Conservation (phyloP, 2,329 filamentous ascomycete genomes). For the Zasmidium citrigriseum region DNA sequence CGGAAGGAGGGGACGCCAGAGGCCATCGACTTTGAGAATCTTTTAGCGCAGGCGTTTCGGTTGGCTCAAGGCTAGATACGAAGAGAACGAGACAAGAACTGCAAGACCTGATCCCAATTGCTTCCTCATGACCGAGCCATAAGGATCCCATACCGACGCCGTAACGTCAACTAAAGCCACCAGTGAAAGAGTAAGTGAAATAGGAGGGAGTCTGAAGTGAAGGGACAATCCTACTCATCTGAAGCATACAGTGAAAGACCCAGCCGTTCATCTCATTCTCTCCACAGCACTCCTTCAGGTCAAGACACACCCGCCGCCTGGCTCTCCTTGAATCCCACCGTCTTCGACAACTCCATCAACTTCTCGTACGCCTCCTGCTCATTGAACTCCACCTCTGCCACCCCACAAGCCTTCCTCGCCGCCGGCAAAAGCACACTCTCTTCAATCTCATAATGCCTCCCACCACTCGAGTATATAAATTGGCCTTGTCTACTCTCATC, state of each 20-base stretch:
- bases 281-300: not conserved
- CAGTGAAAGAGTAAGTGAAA: too few relatives aligned
- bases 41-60: not conserved
- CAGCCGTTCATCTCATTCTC: too few relatives aligned
- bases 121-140: too few relatives aligned
- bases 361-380: conserved; percentile 15
- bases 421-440: conserved; percentile 36
- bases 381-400: conserved; percentile 5
- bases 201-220: too few relatives aligned
- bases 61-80: not conserved
- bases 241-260: too few relatives aligned
- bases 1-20: too few relatives aligned
- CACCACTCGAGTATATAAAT: conserved; percentile 52
- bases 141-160: too few relatives aligned
- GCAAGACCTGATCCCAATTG: too few relatives aligned
- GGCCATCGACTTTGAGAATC: not conserved
- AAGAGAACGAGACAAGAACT: not conserved
- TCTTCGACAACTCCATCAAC: conserved; percentile 5
- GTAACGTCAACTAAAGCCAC: too few relatives aligned
- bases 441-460: conserved; percentile 57
- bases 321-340: not conserved
- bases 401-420: conserved; percentile 13
- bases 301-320: not conserved
- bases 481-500: conserved; percentile 53
- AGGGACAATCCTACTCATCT: too few relatives aligned